Evolutionary conservation across 2,329 filamentous ascomycete species (phyloP).

Genomic region (Coccinonectria pachysandricola): DNA sequence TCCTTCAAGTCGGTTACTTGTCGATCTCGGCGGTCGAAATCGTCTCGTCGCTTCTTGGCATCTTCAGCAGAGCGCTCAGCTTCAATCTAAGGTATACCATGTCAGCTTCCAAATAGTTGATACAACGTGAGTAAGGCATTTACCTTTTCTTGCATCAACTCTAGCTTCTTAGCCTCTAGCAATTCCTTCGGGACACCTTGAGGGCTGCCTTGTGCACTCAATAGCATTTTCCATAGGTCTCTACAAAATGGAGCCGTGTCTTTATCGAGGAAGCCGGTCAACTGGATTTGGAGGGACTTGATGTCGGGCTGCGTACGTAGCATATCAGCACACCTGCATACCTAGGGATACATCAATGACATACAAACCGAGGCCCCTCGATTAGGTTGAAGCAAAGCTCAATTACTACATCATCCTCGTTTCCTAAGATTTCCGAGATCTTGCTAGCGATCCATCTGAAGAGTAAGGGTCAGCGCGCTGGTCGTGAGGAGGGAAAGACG

Average conservation of each 20-base stretch:
- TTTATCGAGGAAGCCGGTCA: conserved; percentile 91
- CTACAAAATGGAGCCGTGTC: conserved; percentile 85
- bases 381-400: conserved; percentile 65
- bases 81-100: conserved; percentile 50
- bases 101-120: too few relatives aligned
- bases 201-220: conserved; percentile 80
- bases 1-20: conserved; percentile 60
- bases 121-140: too few relatives aligned
- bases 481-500: not conserved
- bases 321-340: too few relatives aligned
- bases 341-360: conserved; percentile 20
- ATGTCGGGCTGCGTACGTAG: conserved; percentile 93
- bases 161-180: conserved; percentile 89
- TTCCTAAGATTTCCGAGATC: conserved; percentile 79
- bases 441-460: conserved; percentile 83
- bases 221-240: conserved; percentile 81
- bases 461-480: conserved; percentile 9
- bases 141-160: conserved; percentile 92
- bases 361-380: conserved; percentile 67
- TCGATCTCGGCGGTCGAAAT: conserved; percentile 60
- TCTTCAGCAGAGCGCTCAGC: conserved; percentile 74
- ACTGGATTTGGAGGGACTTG: conserved; percentile 86
- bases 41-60: conserved; percentile 59
- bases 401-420: conserved; percentile 91
- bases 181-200: conserved; percentile 92